Base-by-base conservation (phyloP, 805 yeast genomes). In the Zygoascus tannicola region DNA sequence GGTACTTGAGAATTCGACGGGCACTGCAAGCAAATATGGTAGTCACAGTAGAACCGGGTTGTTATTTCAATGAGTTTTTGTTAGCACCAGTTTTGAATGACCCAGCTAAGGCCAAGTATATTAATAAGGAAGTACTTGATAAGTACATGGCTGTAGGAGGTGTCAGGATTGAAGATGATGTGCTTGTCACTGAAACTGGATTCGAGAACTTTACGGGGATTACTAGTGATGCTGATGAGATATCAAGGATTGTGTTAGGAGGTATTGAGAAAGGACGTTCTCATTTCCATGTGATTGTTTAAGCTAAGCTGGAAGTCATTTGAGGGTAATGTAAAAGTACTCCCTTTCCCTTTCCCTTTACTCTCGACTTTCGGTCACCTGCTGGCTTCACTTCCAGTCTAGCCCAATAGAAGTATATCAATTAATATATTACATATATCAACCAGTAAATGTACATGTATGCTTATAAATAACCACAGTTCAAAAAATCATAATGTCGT, bases 41-140 rank as follows among this genome's bases (percentile, higher is more conserved):
- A 19, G 73, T 92, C 1, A 90, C 97, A 0, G 85, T 88, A 52
- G 98, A 90, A 63, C 98, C 98, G 2, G 98, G 98, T 32, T 71
- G 81, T 51, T 90, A 90, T 62, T 92, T 90, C 66, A 83, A 88
- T 40, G 85, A 90, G 32, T 85, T 80, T 56, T 69, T 90, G 56
- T 67, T 92, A 38, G 77, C 81, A 41, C 78, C 81, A 26, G 74
- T 75, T 7, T 63, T 82, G 53, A 56, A 58, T 3, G 54, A 59
- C 14, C 62, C 64, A 35, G 63, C 64, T 38, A 75, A 75, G 53
- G 50, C 64, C 30, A 76, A 75, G 54, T 83, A 66, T 61, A 80
- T 90, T 45, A 71, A 86, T 55, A 60, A 63, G 50, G 78, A 75
- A 0, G 78, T 82, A 4, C 68, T 90, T 49, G 78, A 84, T 44